Base-by-base conservation (phyloP, 1,284 basidiomycete species). In the Singerocomus inundabilis region DNA sequence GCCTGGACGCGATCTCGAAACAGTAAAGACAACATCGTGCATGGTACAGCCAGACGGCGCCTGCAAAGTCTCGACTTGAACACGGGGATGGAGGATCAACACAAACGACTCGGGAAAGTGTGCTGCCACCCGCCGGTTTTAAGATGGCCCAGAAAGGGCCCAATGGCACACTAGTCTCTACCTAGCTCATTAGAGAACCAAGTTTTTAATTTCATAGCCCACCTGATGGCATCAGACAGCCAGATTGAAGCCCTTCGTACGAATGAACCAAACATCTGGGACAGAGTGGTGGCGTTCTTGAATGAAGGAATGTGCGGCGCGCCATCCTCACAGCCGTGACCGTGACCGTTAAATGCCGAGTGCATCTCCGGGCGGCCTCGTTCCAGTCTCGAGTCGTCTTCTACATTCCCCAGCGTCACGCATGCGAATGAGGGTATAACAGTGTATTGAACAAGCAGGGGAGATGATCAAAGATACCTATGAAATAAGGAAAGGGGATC, bases 61-160 rank as follows among this genome's bases (percentile, higher is more conserved):
- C 34, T 28, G 34, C 48, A 41, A 47, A 46, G n/a, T 45, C 34
- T 44, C 28, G 51, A 43, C 31, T n/a, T 33, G 36, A 34, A 10
- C 11, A 44, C 36, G 18, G 26, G n/a, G 24, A 37, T 24, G 31
- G 59, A 53, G 53, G 48, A 58, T 53, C 58, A 55, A 12, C 44
- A 29, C 16, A 15, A 40, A 26, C 43, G 18, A 28, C 13, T 8
- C 26, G 10, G 46, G 57, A 44, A 61, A 42, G 13, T 18, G 31
- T 16, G 16, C n/a, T 44, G 25, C 52, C 44, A 16, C n/a, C 9
- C 1, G 6, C 21, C 21, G 21, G 26, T 30, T 37, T 26, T 28
- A 24, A 30, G 32, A 6, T 16, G 25, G 33, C 35, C 36, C 31
- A 21, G 47, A 26, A 26, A 34, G 18, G 21, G 39, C 29, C 16